Base-by-base conservation (phyloP, 2,329 filamentous ascomycete species). In the Ceratocystis diversiconidia region DNA sequence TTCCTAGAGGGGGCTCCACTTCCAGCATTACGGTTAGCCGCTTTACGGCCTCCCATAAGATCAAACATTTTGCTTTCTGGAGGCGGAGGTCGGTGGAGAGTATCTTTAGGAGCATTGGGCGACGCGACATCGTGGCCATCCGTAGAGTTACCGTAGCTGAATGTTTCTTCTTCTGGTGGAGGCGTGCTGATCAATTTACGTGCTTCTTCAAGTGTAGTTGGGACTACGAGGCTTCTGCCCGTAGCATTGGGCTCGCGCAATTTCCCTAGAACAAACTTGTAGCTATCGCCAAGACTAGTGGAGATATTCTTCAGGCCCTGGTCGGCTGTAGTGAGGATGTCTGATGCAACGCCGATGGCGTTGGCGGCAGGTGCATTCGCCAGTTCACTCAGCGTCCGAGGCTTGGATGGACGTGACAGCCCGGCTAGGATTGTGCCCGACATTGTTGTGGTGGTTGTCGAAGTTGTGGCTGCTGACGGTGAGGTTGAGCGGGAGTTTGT, bases 251-350 rank as follows among this genome's bases (percentile, higher is more conserved):
- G 70, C 73, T 96, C 91, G 68, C 88, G 90, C 22, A 96, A 79
- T 70, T 91, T 89, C 17, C 92, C 92, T 65, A 99, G 85, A 28
- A 99, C 78, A 73, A 97, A 95, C 68, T 91, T 94, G 76, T 96
- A 95, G 73, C 91, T 96, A 71, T 90, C 91, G 67, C 92, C 92
- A 3, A 97, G 79, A 61, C 90, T 95, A 72, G 83, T 92, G 68
- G 92, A 89, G 70, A 99, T 96, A 44, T 86, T 95, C 72, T 96
- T 95, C 69, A 97, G 80, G 1, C 92, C 84, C 73, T 96, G 91
- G 72, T 99, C 94, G 10, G 94, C 94, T 0, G 90, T 92, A 70
- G 83, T 91, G 30, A 96, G 85, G 1, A 89, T 88, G 73, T 95
- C 92, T 68, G 89, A 89, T 55, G 90, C 90, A 41, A 86, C 88